These are phyloP conservation scores for Epicoccum sorghinum DNA, from an alignment of 2,329 filamentous ascomycete species.

Conservation along the genomic window DNA sequence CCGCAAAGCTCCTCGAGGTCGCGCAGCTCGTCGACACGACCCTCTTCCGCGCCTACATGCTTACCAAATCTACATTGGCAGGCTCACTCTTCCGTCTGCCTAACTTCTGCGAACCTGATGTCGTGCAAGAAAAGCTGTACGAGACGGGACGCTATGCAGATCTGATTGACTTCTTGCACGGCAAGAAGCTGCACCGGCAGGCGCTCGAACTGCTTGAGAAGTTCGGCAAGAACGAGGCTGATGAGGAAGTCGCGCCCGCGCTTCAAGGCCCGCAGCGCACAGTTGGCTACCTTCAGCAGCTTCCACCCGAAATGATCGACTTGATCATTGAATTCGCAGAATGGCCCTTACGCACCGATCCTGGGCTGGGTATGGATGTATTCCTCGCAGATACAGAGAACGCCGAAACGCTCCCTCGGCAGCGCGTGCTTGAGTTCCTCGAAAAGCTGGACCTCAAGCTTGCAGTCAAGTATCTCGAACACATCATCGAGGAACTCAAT, in stretches of 20 bases:
- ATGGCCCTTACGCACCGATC: constrained; percentile 79
- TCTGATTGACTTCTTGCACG: constrained; percentile 95
- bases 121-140: constrained; percentile 90
- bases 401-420: constrained; percentile 83
- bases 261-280: constrained; percentile 84
- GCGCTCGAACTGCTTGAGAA: constrained; percentile 81
- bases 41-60: constrained; percentile 94
- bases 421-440: constrained; percentile 76
- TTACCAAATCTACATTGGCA: constrained; percentile 81
- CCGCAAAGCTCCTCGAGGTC: constrained; percentile 73
- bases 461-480: constrained; percentile 84
- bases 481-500: constrained; percentile 85
- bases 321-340: constrained; percentile 88
- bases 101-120: constrained; percentile 95
- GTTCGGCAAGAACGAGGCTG: constrained; percentile 69
- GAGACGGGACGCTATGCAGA: constrained; percentile 90
- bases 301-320: constrained; percentile 86
- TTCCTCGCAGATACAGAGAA: constrained; percentile 95
- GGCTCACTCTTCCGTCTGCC: constrained; percentile 91
- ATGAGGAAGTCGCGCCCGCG: constrained; percentile 54
- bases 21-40: constrained; percentile 92
- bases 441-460: constrained; percentile 71
- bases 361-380: constrained; percentile 84
- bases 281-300: constrained; percentile 85
- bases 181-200: constrained; percentile 89